These are phyloP conservation scores for Singerocomus rubriflavus DNA, from an alignment of 1,284 basidiomycete genomes.

Conservation along the genomic window DNA sequence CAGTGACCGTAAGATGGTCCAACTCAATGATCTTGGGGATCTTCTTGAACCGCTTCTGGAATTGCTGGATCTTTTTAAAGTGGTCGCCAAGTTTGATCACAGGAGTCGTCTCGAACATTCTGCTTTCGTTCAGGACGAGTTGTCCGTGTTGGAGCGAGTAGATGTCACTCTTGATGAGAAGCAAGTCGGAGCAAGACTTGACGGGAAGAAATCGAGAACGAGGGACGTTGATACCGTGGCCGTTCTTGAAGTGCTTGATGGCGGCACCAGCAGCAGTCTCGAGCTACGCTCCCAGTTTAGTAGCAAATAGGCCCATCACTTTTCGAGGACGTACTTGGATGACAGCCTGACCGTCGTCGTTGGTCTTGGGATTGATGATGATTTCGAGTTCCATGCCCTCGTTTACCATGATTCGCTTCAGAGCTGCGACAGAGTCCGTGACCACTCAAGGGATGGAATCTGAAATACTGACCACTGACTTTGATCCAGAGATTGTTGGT, in stretches of 20 bases:
- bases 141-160: conserved; percentile 96
- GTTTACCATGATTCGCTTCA: conserved; percentile 93
- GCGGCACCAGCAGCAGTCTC: conserved; percentile 98
- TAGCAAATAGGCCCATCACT: neutral
- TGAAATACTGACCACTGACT: conserved; percentile 55
- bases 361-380: conserved; percentile 93
- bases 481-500: conserved; percentile 99
- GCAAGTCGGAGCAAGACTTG: conserved; percentile 86
- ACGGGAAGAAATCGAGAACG: conserved; percentile 97
- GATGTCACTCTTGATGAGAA: conserved; percentile 96
- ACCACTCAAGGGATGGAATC: neutral
- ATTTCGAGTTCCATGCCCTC: conserved; percentile 91
- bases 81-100: conserved; percentile 97
- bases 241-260: conserved; percentile 95
- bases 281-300: conserved; percentile 55
- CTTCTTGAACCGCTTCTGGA: conserved; percentile 97
- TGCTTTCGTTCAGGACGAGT: conserved; percentile 84
- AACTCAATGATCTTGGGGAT: conserved; percentile 93
- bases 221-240: conserved; percentile 97
- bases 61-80: conserved; percentile 92
- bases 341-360: conserved; percentile 87
- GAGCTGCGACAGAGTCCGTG: conserved; percentile 42
- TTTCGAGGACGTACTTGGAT: conserved; percentile 47
- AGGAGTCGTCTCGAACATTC: conserved; percentile 94
- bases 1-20: conserved; percentile 95